phyloP scores from a whole-genome alignment of 495 filamentous ascomycete species.

The Aspergillus heteromorphus region DNA sequence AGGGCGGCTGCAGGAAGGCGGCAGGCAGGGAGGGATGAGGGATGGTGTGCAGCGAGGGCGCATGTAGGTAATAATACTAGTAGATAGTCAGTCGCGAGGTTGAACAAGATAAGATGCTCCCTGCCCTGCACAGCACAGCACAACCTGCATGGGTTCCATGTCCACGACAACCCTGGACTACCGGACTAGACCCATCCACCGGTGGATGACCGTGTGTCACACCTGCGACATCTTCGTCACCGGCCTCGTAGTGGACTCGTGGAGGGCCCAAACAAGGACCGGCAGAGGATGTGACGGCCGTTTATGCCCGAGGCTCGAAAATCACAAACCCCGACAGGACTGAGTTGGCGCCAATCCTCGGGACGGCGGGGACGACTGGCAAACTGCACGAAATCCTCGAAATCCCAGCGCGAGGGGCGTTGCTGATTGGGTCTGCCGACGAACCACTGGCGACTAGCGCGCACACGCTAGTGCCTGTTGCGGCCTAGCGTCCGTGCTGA shows the following conservation, averaged over 20 bases:
- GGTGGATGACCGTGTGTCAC: too few species aligned
- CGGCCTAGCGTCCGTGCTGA: slow-evolving; percentile 4
- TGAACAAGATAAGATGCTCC: too few species aligned
- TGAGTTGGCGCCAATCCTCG: not conserved
- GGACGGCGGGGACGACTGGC: not conserved
- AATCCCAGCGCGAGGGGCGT: not conserved
- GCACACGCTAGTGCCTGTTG: not conserved
- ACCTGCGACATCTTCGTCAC: not conserved
- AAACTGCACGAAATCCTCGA: slow-evolving; percentile 4
- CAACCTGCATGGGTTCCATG: too few species aligned
- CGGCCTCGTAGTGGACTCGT: not conserved
- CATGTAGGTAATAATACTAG: too few species aligned
- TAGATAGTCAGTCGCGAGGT: too few species aligned
- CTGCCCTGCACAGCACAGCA: too few species aligned
- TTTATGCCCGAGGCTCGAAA: slow-evolving; percentile 1
- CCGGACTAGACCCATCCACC: too few species aligned
- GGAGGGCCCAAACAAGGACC: not conserved
- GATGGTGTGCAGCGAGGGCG: not conserved
- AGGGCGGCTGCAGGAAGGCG: not conserved
- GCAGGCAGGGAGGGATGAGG: not conserved
- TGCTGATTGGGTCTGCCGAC: slow-evolving; percentile 4
- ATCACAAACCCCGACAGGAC: not conserved
- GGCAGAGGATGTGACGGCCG: not conserved
- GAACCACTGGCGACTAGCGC: not conserved
- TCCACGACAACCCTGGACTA: too few species aligned